Conservation (phyloP, 441 rosid species). For the Pelargonium cotyledonis region DNA sequence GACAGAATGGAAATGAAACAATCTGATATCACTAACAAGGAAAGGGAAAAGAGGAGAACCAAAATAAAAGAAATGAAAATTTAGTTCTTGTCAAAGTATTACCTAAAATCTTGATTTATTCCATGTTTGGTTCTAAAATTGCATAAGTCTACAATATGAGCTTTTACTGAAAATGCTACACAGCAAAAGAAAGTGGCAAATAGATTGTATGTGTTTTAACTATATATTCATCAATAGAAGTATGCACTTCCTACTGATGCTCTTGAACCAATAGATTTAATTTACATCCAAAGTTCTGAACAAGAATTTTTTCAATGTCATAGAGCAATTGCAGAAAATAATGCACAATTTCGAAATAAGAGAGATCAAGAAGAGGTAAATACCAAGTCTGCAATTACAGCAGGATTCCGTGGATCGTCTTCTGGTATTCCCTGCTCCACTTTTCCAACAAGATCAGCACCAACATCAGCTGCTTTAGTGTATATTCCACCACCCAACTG, state of each 20-base stretch:
- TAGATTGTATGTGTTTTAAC: not conserved
- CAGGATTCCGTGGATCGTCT: conserved; percentile 99
- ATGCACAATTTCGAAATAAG: not conserved
- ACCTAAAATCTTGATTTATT: too few relatives aligned
- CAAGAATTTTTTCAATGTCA: not conserved
- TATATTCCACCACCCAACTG: conserved; percentile 99
- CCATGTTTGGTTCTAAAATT: too few relatives aligned
- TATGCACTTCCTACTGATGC: not conserved
- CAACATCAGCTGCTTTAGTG: conserved; percentile 99
- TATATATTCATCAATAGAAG: not conserved
- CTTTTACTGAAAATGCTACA: not conserved
- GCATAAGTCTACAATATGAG: too few relatives aligned
- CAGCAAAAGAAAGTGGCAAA: not conserved
- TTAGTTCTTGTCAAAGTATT: too few relatives aligned
- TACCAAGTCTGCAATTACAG: conserved; percentile 99
- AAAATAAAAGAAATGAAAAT: too few relatives aligned
- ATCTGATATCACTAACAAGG: too few relatives aligned
- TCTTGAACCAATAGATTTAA: not conserved
- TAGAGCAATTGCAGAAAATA: not conserved
- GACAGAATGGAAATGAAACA: not conserved
- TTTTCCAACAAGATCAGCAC: conserved; percentile 99
- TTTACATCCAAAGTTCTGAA: not conserved
- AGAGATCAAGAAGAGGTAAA: conserved; percentile 8
- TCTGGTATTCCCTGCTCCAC: conserved; percentile 99
- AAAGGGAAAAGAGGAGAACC: too few relatives aligned